Evolutionary conservation across 2,329 filamentous ascomycete genomes (phyloP).

Genomic region (Sporothrix sp.): DNA sequence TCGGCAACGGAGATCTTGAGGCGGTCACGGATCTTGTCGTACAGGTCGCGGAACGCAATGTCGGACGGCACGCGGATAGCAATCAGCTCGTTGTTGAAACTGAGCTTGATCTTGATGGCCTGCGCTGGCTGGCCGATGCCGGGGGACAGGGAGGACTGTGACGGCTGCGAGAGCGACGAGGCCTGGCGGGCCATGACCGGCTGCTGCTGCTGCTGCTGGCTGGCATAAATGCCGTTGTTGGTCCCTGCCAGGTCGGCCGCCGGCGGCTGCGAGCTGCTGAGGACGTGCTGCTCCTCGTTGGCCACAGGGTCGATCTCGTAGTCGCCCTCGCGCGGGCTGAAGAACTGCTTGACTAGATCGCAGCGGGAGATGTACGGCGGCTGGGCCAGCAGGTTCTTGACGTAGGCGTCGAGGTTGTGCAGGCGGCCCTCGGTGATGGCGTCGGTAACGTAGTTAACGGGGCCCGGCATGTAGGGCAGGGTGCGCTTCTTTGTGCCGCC

Average conservation of each 20-base stretch:
- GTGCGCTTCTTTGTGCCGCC: slow-evolving; percentile 68
- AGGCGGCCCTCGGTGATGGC: slow-evolving; percentile 88
- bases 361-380: slow-evolving; percentile 77
- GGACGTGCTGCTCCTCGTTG: slow-evolving; percentile 51
- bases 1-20: slow-evolving; percentile 61
- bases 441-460: slow-evolving; percentile 96
- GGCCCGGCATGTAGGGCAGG: slow-evolving; percentile 94
- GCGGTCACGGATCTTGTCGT: slow-evolving; percentile 75
- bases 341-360: slow-evolving; percentile 79
- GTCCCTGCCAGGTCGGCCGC: slow-evolving; percentile 48
- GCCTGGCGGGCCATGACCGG: slow-evolving; percentile 33
- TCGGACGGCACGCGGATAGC: slow-evolving; percentile 80
- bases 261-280: slow-evolving; percentile 5
- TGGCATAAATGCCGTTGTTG: slow-evolving; percentile 33
- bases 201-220: slow-evolving; percentile 30
- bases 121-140: slow-evolving; percentile 36
- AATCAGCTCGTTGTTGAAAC: slow-evolving; percentile 84
- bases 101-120: slow-evolving; percentile 87
- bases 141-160: slow-evolving; percentile 46
- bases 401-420: slow-evolving; percentile 89
- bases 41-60: slow-evolving; percentile 66
- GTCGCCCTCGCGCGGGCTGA: slow-evolving; percentile 80
- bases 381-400: slow-evolving; percentile 80
- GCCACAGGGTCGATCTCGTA: slow-evolving; percentile 76
- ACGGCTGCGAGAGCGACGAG: slow-evolving; percentile 42